Percentiles rank a stretch among this genome's conserved stretches.
Evolutionary conservation across 495 filamentous ascomycete genomes (phyloP).

Genomic region (Neurospora africana): DNA sequence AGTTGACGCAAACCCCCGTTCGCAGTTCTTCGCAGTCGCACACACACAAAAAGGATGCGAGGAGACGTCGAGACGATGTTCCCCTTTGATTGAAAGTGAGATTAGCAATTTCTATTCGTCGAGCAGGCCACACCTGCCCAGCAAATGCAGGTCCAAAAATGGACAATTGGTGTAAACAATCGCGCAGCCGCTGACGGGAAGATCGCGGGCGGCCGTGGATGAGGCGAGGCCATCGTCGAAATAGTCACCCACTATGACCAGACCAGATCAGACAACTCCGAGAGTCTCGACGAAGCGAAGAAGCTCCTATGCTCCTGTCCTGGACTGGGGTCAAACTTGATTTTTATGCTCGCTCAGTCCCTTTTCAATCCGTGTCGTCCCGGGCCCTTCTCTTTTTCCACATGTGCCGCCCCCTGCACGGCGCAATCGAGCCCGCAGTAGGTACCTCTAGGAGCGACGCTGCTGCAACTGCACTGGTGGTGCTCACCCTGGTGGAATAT

Average conservation of each 20-base stretch:
- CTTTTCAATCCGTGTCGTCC: background rate
- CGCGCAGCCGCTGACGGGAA: background rate
- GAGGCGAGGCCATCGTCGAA: background rate
- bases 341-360: background rate
- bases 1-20: background rate
- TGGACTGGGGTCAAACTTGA: background rate
- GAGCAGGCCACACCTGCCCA: slow-evolving; percentile 3
- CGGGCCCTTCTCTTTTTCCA: background rate
- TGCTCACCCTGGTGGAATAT: background rate
- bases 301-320: background rate
- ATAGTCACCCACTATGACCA: background rate
- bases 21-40: too few relatives aligned
- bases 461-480: background rate
- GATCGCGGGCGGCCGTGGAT: background rate
- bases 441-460: background rate
- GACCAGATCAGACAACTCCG: background rate
- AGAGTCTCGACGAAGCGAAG: background rate
- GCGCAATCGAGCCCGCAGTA: background rate
- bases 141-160: slow-evolving; percentile 1
- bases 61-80: background rate
- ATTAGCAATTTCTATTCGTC: slow-evolving; percentile 29
- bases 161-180: background rate
- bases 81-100: slow-evolving; percentile 23
- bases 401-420: background rate
- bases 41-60: background rate